A percentile compares a stretch with the other conserved stretches of the same genome.
phyloP scores from a whole-genome alignment of 345 rosid species.

The Conringia planisiliqua region DNA sequence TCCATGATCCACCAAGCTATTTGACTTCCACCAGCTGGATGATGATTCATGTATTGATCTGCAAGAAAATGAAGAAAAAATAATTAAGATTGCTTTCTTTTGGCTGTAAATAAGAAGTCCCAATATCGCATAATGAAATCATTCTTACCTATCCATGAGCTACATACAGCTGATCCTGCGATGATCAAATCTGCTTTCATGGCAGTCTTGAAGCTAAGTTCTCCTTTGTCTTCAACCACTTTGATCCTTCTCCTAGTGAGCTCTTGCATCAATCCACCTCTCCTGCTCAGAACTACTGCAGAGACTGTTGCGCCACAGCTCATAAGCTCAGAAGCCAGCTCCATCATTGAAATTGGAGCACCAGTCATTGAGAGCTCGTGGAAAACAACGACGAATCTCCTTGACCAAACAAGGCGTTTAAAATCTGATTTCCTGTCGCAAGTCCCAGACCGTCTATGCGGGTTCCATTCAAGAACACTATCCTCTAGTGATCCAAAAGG shows the following conservation, averaged over 20 bases:
- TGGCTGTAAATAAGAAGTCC: neutral
- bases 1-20: slow-evolving; percentile 99
- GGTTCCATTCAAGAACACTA: slow-evolving; percentile 77
- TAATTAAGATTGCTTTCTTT: neutral
- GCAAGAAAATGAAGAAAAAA: slow-evolving; percentile 19
- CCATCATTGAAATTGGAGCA: slow-evolving; percentile 98
- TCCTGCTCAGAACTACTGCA: slow-evolving; percentile 83
- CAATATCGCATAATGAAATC: slow-evolving; percentile 6
- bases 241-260: slow-evolving; percentile 78
- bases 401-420: slow-evolving; percentile 91
- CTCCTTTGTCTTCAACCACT: slow-evolving; percentile 88
- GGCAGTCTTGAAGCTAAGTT: slow-evolving; percentile 84
- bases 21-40: slow-evolving; percentile 92
- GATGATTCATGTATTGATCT: slow-evolving; percentile 81
- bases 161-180: slow-evolving; percentile 95
- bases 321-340: slow-evolving; percentile 89
- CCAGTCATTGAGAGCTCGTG: slow-evolving; percentile 98
- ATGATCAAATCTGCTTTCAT: slow-evolving; percentile 92
- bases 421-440: slow-evolving; percentile 86
- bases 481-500: slow-evolving; percentile 83
- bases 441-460: slow-evolving; percentile 80
- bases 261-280: slow-evolving; percentile 87
- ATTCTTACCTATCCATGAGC: slow-evolving; percentile 85
- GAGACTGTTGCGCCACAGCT: slow-evolving; percentile 98
- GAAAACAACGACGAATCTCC: slow-evolving; percentile 79